Conservation (phyloP, 768 basidiomycete genomes). For the Pleurotus salmoneostramineus region DNA sequence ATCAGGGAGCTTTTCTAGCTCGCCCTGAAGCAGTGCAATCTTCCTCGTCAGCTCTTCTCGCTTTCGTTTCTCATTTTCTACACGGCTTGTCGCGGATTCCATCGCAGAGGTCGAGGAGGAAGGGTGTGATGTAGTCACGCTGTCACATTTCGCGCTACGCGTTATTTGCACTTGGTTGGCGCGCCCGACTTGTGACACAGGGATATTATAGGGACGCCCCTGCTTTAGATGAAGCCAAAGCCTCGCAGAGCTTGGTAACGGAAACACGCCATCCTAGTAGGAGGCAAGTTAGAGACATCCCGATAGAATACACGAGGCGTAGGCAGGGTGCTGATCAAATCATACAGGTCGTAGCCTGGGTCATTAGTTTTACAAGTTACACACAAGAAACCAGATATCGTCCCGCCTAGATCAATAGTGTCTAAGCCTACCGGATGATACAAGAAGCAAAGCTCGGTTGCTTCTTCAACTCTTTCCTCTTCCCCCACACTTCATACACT, state of each 20-base stretch:
- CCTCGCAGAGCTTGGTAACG: no score
- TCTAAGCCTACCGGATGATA: neutral
- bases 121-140: neutral
- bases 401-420: no score
- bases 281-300: no score
- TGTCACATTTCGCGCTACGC: no score
- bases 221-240: no score
- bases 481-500: slow-evolving; percentile 57
- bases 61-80: slow-evolving; percentile 28
- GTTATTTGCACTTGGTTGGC: no score
- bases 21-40: slow-evolving; percentile 53
- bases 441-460: slow-evolving; percentile 17
- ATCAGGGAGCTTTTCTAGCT: slow-evolving; percentile 39
- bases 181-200: neutral
- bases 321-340: no score
- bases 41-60: slow-evolving; percentile 50
- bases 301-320: no score
- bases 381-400: no score
- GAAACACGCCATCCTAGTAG: no score
- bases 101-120: slow-evolving; percentile 30
- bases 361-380: no score
- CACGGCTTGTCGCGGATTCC: slow-evolving; percentile 50
- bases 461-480: slow-evolving; percentile 28
- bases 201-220: no score
- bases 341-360: neutral